Percentiles rank a stretch among this genome's conserved stretches.
These are phyloP conservation scores for Paramyrothecium sp. DNA, from an alignment of 2,329 filamentous ascomycete genomes.

Conservation along the genomic window DNA sequence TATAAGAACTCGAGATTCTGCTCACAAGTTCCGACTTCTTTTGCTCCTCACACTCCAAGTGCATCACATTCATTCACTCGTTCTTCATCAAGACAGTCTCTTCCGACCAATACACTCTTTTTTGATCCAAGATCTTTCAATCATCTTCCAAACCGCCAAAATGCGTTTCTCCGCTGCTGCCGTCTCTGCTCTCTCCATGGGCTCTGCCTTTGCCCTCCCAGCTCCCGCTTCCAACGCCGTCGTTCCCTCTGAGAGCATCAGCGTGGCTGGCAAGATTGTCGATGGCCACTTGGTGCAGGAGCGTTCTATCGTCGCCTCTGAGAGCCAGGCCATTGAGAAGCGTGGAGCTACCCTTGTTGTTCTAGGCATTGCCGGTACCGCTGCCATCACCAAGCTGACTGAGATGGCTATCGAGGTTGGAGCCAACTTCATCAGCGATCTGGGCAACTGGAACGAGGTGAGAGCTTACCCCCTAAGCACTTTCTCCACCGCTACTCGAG, in stretches of 20 bases:
- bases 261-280: background rate
- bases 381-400: background rate
- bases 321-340: background rate
- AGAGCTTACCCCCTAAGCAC: background rate
- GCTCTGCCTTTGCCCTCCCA: background rate
- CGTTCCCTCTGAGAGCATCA: background rate
- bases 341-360: background rate
- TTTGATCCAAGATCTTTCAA: background rate
- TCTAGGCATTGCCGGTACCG: background rate
- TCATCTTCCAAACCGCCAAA: background rate
- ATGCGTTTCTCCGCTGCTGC: background rate
- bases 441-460: background rate
- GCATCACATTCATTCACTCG: background rate
- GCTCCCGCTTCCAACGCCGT: background rate
- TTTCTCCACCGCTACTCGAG: background rate
- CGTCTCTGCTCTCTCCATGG: background rate
- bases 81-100: background rate
- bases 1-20: background rate
- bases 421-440: background rate
- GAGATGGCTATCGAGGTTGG: background rate
- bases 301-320: background rate
- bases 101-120: background rate
- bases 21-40: background rate
- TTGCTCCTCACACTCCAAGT: background rate
- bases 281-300: background rate